Conservation (phyloP, 129 eudicot species). For the Erigeron canadensis region DNA sequence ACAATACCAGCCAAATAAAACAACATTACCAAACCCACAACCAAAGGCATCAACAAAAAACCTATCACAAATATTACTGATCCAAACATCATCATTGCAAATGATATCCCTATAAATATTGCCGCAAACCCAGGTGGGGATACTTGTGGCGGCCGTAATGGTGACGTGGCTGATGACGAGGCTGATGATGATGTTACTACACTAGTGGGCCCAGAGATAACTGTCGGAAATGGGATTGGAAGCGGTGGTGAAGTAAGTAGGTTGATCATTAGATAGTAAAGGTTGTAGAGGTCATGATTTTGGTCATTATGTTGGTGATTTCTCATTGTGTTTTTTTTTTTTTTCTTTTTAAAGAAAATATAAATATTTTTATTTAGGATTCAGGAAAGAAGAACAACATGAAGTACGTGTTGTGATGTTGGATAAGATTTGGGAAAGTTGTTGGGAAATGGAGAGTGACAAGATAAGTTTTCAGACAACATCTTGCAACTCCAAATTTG, state of each 20-base stretch:
- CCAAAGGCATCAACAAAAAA: constrained; percentile 63
- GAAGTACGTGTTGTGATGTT: constrained; percentile 10
- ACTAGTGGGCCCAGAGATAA: constrained; percentile 20
- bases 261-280: constrained; percentile 52
- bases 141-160: constrained; percentile 17
- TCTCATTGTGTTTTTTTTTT: constrained; percentile 29
- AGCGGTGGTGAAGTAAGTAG: constrained; percentile 56
- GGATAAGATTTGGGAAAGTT: constrained; percentile 14
- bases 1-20: constrained; percentile 55
- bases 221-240: constrained; percentile 42
- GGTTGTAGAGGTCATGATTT: constrained; percentile 44
- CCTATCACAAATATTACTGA: constrained; percentile 61
- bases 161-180: constrained; percentile 27
- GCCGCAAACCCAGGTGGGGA: constrained; percentile 63
- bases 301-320: constrained; percentile 36
- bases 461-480: constrained; percentile 35
- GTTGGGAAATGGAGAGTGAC: constrained; percentile 35
- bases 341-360: too few species aligned
- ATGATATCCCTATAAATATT: constrained; percentile 54
- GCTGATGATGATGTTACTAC: not conserved
- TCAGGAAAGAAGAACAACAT: not conserved
- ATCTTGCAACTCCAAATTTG: constrained; percentile 9
- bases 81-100: constrained; percentile 73
- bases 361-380: too few species aligned
- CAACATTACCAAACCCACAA: constrained; percentile 46